Evolutionary conservation across 2,329 filamentous ascomycete genomes (phyloP).

Genomic region (Triangularia verruculosa): DNA sequence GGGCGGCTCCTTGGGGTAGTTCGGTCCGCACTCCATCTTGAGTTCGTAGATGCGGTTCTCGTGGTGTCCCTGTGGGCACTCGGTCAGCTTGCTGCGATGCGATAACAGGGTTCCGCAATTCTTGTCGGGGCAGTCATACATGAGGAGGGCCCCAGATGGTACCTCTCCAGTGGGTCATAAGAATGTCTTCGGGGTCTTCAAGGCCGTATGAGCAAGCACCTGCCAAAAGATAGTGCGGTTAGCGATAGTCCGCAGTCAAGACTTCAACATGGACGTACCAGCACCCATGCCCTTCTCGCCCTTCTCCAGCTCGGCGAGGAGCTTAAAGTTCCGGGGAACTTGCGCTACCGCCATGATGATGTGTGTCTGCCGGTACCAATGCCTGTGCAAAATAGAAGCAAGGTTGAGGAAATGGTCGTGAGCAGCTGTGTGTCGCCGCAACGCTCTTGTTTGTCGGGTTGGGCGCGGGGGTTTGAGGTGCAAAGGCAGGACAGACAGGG

Average conservation of each 20-base stretch:
- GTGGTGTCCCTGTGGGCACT: constrained; percentile 69
- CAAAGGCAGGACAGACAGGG: background rate
- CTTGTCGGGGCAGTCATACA: constrained; percentile 52
- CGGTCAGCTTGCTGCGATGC: constrained; percentile 9
- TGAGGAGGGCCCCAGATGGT: constrained; percentile 96
- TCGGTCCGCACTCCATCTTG: constrained; percentile 88
- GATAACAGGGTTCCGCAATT: background rate
- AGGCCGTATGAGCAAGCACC: constrained; percentile 97
- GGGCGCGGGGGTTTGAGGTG: background rate
- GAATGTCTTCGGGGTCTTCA: constrained; percentile 86
- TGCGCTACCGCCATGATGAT: constrained; percentile 44
- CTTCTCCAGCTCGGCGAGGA: constrained; percentile 97
- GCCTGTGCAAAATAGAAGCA: background rate
- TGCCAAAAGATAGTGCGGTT: constrained; percentile 33
- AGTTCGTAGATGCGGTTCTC: constrained; percentile 99
- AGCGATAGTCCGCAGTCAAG: background rate
- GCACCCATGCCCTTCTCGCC: constrained; percentile 96
- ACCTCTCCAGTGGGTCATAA: constrained; percentile 98
- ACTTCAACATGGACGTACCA: constrained; percentile 49
- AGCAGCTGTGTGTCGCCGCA: background rate
- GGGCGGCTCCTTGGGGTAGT: constrained; percentile 87
- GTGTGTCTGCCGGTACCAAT: background rate
- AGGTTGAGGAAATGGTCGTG: background rate
- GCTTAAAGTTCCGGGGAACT: constrained; percentile 91
- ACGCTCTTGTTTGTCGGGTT: background rate